phyloP scores from a whole-genome alignment of 2,329 filamentous ascomycete genomes.

The Nannizzia gypsea region DNA sequence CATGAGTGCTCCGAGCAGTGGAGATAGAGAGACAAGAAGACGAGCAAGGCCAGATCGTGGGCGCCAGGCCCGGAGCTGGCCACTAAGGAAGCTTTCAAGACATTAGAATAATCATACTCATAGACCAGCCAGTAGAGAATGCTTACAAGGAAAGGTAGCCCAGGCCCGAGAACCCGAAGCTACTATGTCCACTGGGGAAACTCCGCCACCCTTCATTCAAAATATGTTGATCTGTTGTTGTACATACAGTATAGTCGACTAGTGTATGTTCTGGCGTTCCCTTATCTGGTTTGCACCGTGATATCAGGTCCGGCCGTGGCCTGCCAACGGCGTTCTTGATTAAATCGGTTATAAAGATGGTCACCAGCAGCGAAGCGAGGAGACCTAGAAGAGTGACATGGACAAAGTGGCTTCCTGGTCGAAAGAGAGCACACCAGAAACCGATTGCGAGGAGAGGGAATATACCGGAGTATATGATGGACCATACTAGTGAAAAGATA shows the following conservation, averaged over 20 bases:
- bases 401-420: conserved; percentile 61
- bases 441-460: conserved; percentile 58
- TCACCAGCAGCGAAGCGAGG: conserved; percentile 61
- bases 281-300: conserved; percentile 64
- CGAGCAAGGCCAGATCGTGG: conserved; percentile 46
- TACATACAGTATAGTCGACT: conserved; percentile 38
- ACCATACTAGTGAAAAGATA: conserved; percentile 27
- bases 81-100: conserved; percentile 33
- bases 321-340: conserved; percentile 81
- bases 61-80: conserved; percentile 48
- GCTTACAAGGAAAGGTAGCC: conserved; percentile 44
- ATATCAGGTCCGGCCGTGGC: conserved; percentile 74
- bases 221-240: conserved; percentile 42
- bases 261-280: conserved; percentile 45
- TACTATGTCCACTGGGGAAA: conserved; percentile 53
- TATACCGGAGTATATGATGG: conserved; percentile 66
- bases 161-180: conserved; percentile 49
- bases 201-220: conserved; percentile 55
- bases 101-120: not conserved
- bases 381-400: conserved; percentile 79
- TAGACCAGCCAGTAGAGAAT: not conserved
- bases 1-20: conserved; percentile 45
- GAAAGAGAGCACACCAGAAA: conserved; percentile 50
- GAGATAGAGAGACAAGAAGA: conserved; percentile 44
- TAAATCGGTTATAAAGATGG: conserved; percentile 73